Percentiles rank a stretch among this genome's conserved stretches.
phyloP scores from a whole-genome alignment of 805 yeast species.

The Ogataea philodendri region DNA sequence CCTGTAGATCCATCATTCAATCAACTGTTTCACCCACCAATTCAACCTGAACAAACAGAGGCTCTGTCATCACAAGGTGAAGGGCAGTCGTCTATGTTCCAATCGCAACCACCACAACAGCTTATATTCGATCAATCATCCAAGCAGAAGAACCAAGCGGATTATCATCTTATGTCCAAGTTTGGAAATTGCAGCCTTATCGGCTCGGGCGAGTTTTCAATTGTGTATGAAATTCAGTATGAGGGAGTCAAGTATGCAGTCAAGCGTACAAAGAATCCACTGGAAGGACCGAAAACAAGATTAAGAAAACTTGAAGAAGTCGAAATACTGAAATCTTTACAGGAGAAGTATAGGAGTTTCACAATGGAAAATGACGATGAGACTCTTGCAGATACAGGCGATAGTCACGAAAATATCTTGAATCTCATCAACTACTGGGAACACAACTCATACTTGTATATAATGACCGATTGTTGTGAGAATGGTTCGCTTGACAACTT shows the following conservation, averaged over 20 bases:
- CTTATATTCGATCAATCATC: slow-evolving; percentile 1
- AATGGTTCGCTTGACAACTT: slow-evolving; percentile 84
- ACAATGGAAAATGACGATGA: slow-evolving; percentile 17
- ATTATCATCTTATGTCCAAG: slow-evolving; percentile 45
- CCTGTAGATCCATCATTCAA: slow-evolving; percentile 28
- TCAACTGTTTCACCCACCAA: slow-evolving; percentile 8
- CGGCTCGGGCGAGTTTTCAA: slow-evolving; percentile 87
- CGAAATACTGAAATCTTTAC: slow-evolving; percentile 52
- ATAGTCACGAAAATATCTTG: slow-evolving; percentile 75
- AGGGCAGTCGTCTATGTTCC: too few species aligned
- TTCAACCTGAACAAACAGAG: too few species aligned
- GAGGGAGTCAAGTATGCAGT: slow-evolving; percentile 76
- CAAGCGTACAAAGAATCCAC: slow-evolving; percentile 73
- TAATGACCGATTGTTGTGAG: slow-evolving; percentile 94
- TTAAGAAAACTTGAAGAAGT: slow-evolving; percentile 71
- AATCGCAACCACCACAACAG: too few species aligned
- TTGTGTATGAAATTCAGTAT: slow-evolving; percentile 78
- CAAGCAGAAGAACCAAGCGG: slow-evolving; percentile 26
- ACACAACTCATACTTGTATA: slow-evolving; percentile 67
- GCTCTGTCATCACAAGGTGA: too few species aligned
- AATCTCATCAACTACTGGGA: slow-evolving; percentile 87
- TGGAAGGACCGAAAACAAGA: slow-evolving; percentile 56
- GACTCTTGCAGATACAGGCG: slow-evolving; percentile 36
- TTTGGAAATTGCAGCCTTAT: slow-evolving; percentile 67
- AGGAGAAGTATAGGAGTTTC: slow-evolving; percentile 35